These are phyloP conservation scores for Tulasnella sp. DNA, from an alignment of 768 basidiomycete genomes.

Conservation along the genomic window DNA sequence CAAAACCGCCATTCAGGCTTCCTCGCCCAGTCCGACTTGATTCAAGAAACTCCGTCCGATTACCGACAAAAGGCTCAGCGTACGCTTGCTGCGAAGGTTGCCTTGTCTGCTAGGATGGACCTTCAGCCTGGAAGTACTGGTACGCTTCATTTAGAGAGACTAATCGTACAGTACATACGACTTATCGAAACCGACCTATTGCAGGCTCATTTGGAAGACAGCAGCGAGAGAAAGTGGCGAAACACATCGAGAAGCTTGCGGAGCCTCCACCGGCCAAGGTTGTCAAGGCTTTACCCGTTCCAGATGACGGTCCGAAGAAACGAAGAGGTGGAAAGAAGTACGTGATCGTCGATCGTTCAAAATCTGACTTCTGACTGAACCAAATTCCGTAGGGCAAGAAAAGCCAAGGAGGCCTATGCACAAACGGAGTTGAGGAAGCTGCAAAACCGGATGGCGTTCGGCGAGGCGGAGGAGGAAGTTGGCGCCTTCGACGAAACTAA, in stretches of 20 bases:
- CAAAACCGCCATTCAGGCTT: constrained; percentile 93
- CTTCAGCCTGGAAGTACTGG: constrained; percentile 77
- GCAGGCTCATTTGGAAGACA: constrained; percentile 58
- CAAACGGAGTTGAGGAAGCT: constrained; percentile 94
- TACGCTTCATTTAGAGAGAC: constrained; percentile 22
- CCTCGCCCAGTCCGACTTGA: constrained; percentile 86
- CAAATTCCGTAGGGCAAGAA: constrained; percentile 56
- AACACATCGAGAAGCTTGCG: constrained; percentile 79
- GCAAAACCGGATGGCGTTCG: constrained; percentile 94
- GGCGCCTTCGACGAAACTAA: constrained; percentile 97
- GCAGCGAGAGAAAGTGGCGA: constrained; percentile 81
- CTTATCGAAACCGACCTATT: neutral
- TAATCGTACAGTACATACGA: neutral
- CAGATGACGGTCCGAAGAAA: constrained; percentile 92
- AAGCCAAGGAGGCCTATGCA: constrained; percentile 97
- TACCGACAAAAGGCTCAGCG: constrained; percentile 87
- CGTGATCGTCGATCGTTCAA: constrained; percentile 16
- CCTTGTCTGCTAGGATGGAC: constrained; percentile 87
- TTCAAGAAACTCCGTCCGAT: constrained; percentile 75
- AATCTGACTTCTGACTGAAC: constrained; percentile 3
- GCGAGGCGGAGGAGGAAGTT: constrained; percentile 90
- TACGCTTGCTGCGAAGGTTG: constrained; percentile 85
- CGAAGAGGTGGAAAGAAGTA: constrained; percentile 91
- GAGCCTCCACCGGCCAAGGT: constrained; percentile 93
- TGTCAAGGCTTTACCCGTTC: constrained; percentile 84